These are phyloP conservation scores for Dactylorhiza incarnata DNA, from an alignment of 106 monocot genomes.

Conservation along the genomic window DNA sequence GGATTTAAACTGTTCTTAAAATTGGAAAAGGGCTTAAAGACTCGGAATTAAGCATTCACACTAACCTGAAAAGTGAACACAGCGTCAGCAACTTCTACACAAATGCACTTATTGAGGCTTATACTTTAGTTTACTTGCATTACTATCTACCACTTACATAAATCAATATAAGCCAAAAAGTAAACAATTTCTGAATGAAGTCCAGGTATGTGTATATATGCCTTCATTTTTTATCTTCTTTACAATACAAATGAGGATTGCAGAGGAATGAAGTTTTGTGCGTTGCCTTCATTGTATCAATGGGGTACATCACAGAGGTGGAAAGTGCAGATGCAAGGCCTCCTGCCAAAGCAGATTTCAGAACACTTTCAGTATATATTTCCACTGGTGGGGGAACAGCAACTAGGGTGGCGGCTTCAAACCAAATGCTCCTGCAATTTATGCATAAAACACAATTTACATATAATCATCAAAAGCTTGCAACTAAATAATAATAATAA, in stretches of 20 bases:
- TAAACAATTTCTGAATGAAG: neutral
- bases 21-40: neutral
- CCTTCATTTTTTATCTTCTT: neutral
- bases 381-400: conserved; percentile 53
- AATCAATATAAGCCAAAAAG: neutral
- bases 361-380: conserved; percentile 48
- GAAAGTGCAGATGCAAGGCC: conserved; percentile 58
- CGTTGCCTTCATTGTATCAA: conserved; percentile 52
- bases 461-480: neutral
- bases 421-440: conserved; percentile 42
- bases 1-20: neutral
- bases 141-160: neutral
- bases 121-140: neutral
- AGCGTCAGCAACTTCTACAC: neutral
- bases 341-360: conserved; percentile 61
- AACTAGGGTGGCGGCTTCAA: conserved; percentile 63
- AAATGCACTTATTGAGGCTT: neutral
- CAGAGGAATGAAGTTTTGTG: neutral
- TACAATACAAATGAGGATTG: neutral
- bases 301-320: conserved; percentile 46
- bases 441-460: neutral
- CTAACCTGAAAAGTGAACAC: neutral
- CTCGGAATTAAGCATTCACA: neutral
- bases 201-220: neutral
- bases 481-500: neutral